Evolutionary conservation across 257 asterid genomes (phyloP), one percentile per base, ranked within the genome.

Genomic region (Nicotiana attenuata): DNA sequence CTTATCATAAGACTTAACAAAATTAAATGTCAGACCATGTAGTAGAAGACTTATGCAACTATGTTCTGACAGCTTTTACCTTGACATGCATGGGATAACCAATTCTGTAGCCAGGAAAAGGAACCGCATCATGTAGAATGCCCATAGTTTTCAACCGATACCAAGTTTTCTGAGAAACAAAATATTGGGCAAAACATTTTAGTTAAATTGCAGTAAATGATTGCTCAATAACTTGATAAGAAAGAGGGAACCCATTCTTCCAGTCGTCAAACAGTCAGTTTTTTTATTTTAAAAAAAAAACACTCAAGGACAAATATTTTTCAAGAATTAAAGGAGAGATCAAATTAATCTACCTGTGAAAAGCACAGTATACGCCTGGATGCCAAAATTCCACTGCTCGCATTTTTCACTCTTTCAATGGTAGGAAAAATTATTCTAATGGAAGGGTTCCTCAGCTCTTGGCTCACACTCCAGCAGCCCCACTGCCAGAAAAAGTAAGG

Each of bases 381-480:
- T 35, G 94, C 93, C 86, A 86, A 83, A 57, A 93, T 86, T 80
- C 97, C 98, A 80, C 80, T 86, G 77, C 81, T 83, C 81, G 91
- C 91, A 85, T 64, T 87, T 91, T 93, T 94, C 81, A 94, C 97
- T 84, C 93, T 91, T 87, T 91, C 94, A 83, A 93, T 93, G 82
- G 93, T 91, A 50, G 98, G 98, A 82, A 91, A 94, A 76, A 94
- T 73, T 69, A 94, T 86, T 76, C 85, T 86, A 65, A 94, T 87
- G 3, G 98, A 91, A 84, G 98, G 98, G 80, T 89, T 93, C 80
- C 85, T 90, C 81, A 92, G 82, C 87, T 94, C 98, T 84, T 92
- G 94, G 83, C 97, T 91, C 59, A 94, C 92, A 88, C 89, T 94
- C 98, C 98, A 94, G 88, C 97, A 89, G 69, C 98, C 97, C 98